A percentile compares a stretch with the other conserved stretches of the same genome.
These are phyloP conservation scores for Usnea hakonensis DNA, from an alignment of 495 filamentous ascomycete species.

Conservation along the genomic window DNA sequence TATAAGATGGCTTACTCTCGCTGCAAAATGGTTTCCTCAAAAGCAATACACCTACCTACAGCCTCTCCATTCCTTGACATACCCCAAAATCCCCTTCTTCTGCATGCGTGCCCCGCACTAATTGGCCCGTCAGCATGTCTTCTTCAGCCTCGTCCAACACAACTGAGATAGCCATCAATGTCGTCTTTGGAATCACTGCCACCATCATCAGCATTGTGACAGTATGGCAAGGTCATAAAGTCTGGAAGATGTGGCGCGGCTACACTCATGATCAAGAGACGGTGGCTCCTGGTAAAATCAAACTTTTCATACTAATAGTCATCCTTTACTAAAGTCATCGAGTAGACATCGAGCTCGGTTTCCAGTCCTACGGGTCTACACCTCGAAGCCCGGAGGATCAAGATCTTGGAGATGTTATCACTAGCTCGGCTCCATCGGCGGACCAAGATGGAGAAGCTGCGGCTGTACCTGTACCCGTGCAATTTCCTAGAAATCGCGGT, in stretches of 20 bases:
- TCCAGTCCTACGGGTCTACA: neutral
- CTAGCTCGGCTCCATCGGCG: neutral
- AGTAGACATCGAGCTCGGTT: neutral
- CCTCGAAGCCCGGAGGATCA: neutral
- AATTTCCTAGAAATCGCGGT: neutral
- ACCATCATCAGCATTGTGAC: conserved; percentile 11
- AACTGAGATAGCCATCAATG: neutral
- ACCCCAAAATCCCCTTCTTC: neutral
- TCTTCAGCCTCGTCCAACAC: conserved; percentile 11
- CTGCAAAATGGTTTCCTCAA: neutral
- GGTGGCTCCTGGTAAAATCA: neutral
- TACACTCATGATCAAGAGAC: neutral
- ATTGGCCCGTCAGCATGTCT: neutral
- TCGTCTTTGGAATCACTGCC: conserved; percentile 15
- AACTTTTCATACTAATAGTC: neutral
- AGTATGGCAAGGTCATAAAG: conserved; percentile 10
- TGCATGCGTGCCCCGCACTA: neutral
- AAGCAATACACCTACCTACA: neutral
- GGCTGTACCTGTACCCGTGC: neutral
- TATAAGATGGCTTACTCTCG: neutral
- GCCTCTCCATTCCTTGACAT: neutral
- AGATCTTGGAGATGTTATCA: neutral
- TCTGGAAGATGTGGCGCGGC: conserved; percentile 11
- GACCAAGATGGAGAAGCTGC: neutral
- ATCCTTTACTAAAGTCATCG: neutral